phyloP scores from a whole-genome alignment of 768 basidiomycete species.

The Tylopilus sp. region DNA sequence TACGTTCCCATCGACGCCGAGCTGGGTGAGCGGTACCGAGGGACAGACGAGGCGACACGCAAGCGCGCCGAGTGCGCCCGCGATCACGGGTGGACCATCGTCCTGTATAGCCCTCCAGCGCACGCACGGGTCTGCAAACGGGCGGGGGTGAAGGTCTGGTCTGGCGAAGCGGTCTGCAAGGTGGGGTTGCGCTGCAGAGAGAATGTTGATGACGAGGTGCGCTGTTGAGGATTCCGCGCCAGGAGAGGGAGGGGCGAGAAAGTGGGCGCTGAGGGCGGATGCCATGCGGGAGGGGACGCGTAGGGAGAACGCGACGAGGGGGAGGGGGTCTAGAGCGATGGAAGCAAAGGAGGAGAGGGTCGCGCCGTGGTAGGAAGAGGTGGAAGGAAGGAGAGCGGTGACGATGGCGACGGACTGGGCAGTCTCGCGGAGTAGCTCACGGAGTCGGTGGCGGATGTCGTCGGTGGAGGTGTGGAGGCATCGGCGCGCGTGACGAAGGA shows the following conservation, averaged over 20 bases:
- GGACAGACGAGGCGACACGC: constrained; percentile 63
- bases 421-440: constrained; percentile 63
- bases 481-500: neutral
- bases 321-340: constrained; percentile 84
- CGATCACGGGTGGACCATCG: constrained; percentile 53
- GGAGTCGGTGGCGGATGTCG: constrained; percentile 33
- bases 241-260: neutral
- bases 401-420: constrained; percentile 88
- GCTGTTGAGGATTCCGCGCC: constrained; percentile 15
- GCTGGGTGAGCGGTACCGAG: constrained; percentile 59
- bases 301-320: constrained; percentile 86
- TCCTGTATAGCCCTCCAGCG: constrained; percentile 44
- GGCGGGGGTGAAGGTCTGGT: constrained; percentile 61
- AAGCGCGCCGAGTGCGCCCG: constrained; percentile 63
- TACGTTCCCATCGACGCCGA: constrained; percentile 28
- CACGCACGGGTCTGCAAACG: constrained; percentile 42
- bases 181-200: constrained; percentile 62
- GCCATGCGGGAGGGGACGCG: constrained; percentile 91
- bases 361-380: constrained; percentile 68
- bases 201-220: constrained; percentile 78
- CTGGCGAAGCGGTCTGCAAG: constrained; percentile 70
- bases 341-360: constrained; percentile 94
- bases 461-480: constrained; percentile 8
- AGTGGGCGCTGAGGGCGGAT: constrained; percentile 40
- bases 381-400: constrained; percentile 57